phyloP scores from a whole-genome alignment of 768 basidiomycete species.

The Lactarius akahatsu region DNA sequence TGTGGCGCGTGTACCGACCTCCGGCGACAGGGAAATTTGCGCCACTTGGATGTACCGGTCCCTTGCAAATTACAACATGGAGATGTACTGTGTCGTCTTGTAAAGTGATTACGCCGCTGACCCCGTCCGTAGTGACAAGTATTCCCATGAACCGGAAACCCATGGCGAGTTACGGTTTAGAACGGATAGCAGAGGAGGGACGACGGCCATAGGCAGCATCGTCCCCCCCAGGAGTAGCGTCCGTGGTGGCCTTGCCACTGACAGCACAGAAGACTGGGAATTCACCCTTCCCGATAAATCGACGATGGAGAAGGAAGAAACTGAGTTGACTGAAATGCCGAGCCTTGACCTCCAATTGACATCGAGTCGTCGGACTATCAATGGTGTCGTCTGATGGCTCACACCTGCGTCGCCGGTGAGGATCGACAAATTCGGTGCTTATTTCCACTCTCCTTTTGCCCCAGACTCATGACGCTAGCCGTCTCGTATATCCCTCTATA shows the following conservation, averaged over 20 bases:
- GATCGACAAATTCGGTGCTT: not conserved
- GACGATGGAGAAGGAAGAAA: not conserved
- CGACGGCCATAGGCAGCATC: not conserved
- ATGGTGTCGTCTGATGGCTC: not conserved
- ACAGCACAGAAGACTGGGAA: not conserved
- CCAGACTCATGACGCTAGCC: not conserved
- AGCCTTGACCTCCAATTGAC: not conserved
- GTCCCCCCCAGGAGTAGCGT: not conserved
- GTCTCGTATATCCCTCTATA: not conserved
- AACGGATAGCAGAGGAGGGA: not conserved
- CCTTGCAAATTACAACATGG: not conserved
- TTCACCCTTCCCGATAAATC: not conserved
- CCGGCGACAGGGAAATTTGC: conserved; percentile 5
- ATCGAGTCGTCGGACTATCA: not conserved
- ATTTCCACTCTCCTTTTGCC: not conserved
- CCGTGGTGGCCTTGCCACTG: not conserved
- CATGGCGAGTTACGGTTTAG: not conserved
- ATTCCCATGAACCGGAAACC: not conserved
- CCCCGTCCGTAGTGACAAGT: not conserved
- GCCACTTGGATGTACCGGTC: conserved; percentile 21
- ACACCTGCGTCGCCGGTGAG: not conserved
- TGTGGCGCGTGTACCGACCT: not conserved
- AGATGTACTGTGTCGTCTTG: not conserved
- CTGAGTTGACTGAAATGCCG: not conserved
- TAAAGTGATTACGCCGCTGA: not conserved